These are phyloP conservation scores for Penicillium sp. DNA, from an alignment of 2,329 filamentous ascomycete genomes.

Conservation along the genomic window DNA sequence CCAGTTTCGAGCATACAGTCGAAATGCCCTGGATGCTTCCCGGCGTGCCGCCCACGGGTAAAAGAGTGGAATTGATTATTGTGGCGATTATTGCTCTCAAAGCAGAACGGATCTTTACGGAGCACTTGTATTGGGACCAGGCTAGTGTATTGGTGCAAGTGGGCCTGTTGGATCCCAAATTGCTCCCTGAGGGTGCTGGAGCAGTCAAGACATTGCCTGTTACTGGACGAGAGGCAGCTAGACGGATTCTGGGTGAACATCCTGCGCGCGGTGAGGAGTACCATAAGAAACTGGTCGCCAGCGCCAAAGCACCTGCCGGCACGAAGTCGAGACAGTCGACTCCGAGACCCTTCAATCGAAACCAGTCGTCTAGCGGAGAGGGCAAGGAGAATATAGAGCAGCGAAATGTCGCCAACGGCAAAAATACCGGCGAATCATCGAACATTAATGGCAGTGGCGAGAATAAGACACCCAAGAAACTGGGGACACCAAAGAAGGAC, in stretches of 20 bases:
- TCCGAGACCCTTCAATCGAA: background rate
- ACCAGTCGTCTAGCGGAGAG: background rate
- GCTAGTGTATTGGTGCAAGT: constrained; percentile 58
- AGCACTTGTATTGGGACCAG: constrained; percentile 62
- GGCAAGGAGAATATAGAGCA: constrained; percentile 3
- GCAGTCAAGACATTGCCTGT: constrained; percentile 38
- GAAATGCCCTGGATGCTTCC: constrained; percentile 59
- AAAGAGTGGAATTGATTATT: constrained; percentile 54
- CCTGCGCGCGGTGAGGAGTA: constrained; percentile 31
- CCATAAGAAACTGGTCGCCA: constrained; percentile 27
- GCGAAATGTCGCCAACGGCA: background rate
- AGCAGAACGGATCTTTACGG: constrained; percentile 52
- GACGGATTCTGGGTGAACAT: constrained; percentile 38
- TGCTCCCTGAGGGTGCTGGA: constrained; percentile 46
- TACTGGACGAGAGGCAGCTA: constrained; percentile 36
- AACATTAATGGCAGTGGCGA: background rate
- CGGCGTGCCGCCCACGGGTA: constrained; percentile 53
- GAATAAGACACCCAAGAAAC: constrained; percentile 1
- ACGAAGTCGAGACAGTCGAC: background rate
- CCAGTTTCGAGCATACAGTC: constrained; percentile 55
- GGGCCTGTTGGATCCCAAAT: constrained; percentile 55
- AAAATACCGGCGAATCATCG: constrained; percentile 6
- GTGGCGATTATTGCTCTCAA: constrained; percentile 55
- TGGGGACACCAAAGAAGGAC: background rate
- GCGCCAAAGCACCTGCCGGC: background rate